Evolutionary conservation across 2,329 filamentous ascomycete species (phyloP).

Genomic region (Colletotrichum sp.): DNA sequence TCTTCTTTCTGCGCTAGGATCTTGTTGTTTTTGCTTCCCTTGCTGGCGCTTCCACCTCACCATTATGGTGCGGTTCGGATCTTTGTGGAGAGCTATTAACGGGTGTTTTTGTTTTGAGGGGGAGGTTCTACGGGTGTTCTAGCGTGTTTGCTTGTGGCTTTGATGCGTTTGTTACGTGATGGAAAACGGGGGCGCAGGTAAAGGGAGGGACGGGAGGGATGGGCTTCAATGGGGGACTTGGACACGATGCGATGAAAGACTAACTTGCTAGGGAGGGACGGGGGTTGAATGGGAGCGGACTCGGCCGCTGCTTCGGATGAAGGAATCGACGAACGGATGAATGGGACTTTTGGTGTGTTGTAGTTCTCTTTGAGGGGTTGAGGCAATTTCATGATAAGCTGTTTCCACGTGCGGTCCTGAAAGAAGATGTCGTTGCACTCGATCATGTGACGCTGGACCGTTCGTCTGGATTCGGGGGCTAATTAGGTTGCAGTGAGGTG

Average conservation of each 20-base stretch:
- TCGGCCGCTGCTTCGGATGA: neutral
- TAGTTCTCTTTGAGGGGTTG: neutral
- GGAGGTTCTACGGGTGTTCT: neutral
- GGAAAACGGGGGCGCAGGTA: neutral
- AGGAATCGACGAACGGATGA: neutral
- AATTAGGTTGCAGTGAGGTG: neutral
- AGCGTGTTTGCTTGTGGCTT: neutral
- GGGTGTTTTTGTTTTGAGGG: neutral
- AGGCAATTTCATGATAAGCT: neutral
- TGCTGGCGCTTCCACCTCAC: neutral
- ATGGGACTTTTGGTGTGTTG: neutral
- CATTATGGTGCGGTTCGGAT: neutral
- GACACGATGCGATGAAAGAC: neutral
- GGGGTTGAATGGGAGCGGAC: neutral
- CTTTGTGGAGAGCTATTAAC: neutral
- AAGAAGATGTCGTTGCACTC: neutral
- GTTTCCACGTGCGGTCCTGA: neutral
- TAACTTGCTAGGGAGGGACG: neutral
- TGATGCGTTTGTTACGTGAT: neutral
- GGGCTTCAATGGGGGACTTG: neutral
- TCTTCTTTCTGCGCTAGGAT: neutral
- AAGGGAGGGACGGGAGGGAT: neutral
- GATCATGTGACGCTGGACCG: neutral
- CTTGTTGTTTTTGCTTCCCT: neutral
- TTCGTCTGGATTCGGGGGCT: neutral